Evolutionary conservation across 805 yeast species (phyloP), one percentile per base, ranked within the genome.

Genomic region (Pichia deserticola): DNA sequence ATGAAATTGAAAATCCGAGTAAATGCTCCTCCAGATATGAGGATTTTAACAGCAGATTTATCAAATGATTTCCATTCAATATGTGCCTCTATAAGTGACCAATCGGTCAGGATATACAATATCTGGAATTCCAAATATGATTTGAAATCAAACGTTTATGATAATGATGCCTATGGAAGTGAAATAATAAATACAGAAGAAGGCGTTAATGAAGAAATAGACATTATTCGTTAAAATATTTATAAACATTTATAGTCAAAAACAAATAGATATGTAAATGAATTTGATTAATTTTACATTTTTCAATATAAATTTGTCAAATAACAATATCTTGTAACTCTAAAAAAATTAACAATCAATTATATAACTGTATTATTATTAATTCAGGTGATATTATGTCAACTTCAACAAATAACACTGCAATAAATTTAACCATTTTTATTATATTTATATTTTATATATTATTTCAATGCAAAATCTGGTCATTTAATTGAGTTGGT

Each of bases 1-100:
- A 72, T 86, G 76, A 63, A 65, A 11, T 63, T 74, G 3, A 55
- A 75, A 30, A 59, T 72, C 1, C 75, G 75, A 51, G 82, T 82
- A 1, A 74, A 72, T 25, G 74, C 83, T 0, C 62, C 74, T 0
- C 61, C 74, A 3, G 74, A 77, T 48, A 60, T 81, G 30, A 71
- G 96, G 54, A 81, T 83, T 0, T 62, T 89, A 36, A 77, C 86
- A 51, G 82, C 93, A 1, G 81, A 77, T 2, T 51, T 74, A 7
- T 83, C 95, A 0, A 89, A 89, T 7, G 84, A 82, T 59, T 73
- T 69, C 15, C 68, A 73, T 11, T 70, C 81, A 1, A 68, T 89
- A 0, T 84, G 92, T 51, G 79, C 86, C 1, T 90, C 93, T 0
- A 73, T 88, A 0, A 86, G 82, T 60, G 96, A 89, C 64, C 84